Percentiles rank a stretch among this genome's conserved stretches.
phyloP scores from a whole-genome alignment of 805 yeast genomes.

The Kluyveromyces nonfermentans region DNA sequence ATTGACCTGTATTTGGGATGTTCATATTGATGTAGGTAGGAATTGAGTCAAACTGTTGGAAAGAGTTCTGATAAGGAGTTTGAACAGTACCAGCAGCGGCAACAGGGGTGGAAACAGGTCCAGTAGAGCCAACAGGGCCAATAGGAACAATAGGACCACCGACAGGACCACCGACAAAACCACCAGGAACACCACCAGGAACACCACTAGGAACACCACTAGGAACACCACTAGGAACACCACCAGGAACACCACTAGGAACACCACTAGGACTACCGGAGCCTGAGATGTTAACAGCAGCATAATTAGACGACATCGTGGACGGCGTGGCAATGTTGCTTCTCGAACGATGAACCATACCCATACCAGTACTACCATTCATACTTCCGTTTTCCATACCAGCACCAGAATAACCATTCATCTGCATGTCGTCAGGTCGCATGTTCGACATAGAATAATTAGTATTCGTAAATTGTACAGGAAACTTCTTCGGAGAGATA shows the following conservation, averaged over 20 bases:
- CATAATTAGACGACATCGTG: background rate
- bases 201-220: too few species aligned
- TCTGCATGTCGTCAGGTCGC: background rate
- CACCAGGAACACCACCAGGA: too few species aligned
- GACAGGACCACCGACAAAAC: too few species aligned
- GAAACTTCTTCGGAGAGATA: background rate
- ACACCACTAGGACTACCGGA: too few species aligned
- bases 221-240: too few species aligned
- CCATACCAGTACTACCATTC: background rate
- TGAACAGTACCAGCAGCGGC: background rate
- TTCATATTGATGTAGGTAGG: conserved; percentile 4
- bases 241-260: background rate
- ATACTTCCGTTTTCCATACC: background rate
- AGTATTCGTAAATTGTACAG: background rate
- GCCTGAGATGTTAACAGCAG: background rate
- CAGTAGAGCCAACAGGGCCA: too few species aligned
- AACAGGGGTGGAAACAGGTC: too few species aligned
- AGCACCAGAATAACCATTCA: background rate
- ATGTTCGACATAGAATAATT: background rate
- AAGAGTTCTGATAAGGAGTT: background rate
- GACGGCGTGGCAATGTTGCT: background rate
- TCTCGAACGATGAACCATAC: background rate
- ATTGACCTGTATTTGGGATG: background rate
- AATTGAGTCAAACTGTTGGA: conserved; percentile 2
- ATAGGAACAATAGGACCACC: too few species aligned